Base-by-base conservation (phyloP, 805 yeast species). In the Candida nitratophila region DNA sequence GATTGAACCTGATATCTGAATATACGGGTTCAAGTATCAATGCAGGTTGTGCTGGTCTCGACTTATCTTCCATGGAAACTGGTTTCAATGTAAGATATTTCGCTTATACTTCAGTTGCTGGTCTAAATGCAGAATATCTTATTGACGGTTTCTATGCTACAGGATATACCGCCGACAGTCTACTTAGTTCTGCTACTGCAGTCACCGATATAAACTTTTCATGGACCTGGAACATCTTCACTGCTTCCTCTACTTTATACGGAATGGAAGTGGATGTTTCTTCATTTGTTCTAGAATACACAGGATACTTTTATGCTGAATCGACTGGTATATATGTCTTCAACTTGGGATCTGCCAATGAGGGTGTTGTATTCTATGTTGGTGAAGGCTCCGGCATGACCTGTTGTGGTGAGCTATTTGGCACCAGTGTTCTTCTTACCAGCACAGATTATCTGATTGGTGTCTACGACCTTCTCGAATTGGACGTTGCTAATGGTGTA, bases 241-340 rank as follows among this genome's bases (percentile, higher is more conserved):
- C 29, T 7, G 10, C 29, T 4, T 15, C 40, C 5, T n/a, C 40
- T 11, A 9, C 12, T 11, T 37, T 37, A n/a, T 15, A 21, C 29
- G 24, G 24, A 5, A 29, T 37, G 21, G 33, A 16, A 17, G 11
- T 17, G 5, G 14, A 17, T 17, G 14, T 17, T 11, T 9, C 20
- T 6, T 4, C 31, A 17, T 37, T 37, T 19, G 22, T 9, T 17
- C 10, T 37, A 20, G 40, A 37, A 11, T 37, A 22, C 17, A 37
- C 31, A 5, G 40, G 40, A 24, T 37, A 37, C 17, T 37, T 37
- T 19, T 17, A 27, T 12, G 40, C 40, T 37, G 40, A 37, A 29
- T 6, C 40, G 9, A 22, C 40, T 6, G 40, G 40, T 37, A 37
- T 37, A 24, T 37, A 37, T 17, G 10, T 26, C 7, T 37, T 37